Conservation (phyloP, 495 filamentous ascomycete species). For the Bryoglossum gracile region DNA sequence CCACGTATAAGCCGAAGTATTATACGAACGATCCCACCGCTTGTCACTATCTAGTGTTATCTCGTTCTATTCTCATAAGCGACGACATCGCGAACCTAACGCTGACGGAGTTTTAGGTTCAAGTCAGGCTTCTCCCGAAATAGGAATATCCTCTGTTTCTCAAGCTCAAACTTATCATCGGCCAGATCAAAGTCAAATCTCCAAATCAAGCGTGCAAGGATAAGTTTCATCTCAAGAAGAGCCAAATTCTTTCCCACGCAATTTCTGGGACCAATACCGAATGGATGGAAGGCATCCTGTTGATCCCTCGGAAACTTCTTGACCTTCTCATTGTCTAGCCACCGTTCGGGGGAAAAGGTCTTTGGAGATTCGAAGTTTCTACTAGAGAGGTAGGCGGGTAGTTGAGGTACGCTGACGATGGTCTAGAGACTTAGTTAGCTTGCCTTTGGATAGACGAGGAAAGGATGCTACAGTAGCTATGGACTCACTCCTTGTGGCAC, state of each 20-base stretch:
- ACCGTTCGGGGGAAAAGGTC: slow-evolving; percentile 32
- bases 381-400: neutral
- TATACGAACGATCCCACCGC: too few species aligned
- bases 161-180: slow-evolving; percentile 36
- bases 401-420: neutral
- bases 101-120: too few species aligned
- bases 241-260: slow-evolving; percentile 53
- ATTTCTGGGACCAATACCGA: slow-evolving; percentile 49
- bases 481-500: too few species aligned
- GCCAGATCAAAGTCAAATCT: slow-evolving; percentile 40
- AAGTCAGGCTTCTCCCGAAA: slow-evolving; percentile 35
- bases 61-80: too few species aligned
- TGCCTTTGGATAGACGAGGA: neutral
- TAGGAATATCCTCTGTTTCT: slow-evolving; percentile 31
- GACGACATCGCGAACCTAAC: too few species aligned
- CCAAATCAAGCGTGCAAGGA: slow-evolving; percentile 47
- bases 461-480: too few species aligned
- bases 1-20: too few species aligned
- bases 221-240: slow-evolving; percentile 44
- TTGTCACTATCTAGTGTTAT: too few species aligned
- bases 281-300: slow-evolving; percentile 43
- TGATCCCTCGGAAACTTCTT: slow-evolving; percentile 30
- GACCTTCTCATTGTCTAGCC: slow-evolving; percentile 26
- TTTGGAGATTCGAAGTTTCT: slow-evolving; percentile 8
- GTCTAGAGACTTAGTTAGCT: neutral